phyloP scores from a whole-genome alignment of 176 grass and related monocot genomes.

The Musa acuminata region DNA sequence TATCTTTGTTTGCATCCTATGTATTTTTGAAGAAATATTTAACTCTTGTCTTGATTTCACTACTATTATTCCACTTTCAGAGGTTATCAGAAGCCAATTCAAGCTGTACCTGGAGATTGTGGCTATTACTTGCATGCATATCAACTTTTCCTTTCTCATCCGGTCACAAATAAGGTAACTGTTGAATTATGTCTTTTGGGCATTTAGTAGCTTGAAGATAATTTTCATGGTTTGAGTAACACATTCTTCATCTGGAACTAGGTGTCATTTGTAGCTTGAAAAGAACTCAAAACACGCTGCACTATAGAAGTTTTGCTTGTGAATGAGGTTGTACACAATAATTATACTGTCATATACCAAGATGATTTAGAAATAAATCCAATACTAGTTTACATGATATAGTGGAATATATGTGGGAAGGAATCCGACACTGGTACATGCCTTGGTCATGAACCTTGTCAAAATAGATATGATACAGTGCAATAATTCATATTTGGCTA shows the following conservation, averaged over 20 bases:
- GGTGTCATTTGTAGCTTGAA: neutral
- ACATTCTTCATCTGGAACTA: neutral
- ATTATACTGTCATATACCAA: neutral
- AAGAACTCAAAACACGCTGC: neutral
- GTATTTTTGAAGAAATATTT: neutral
- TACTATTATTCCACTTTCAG: slow-evolving; percentile 26
- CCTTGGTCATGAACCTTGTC: neutral
- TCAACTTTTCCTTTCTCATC: slow-evolving; percentile 70
- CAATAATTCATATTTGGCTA: neutral
- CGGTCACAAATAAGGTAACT: slow-evolving; percentile 54
- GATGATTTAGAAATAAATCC: neutral
- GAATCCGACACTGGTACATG: neutral
- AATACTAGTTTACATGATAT: neutral
- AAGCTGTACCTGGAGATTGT: slow-evolving; percentile 80
- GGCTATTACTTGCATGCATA: slow-evolving; percentile 85
- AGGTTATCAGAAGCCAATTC: slow-evolving; percentile 63
- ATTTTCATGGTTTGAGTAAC: neutral
- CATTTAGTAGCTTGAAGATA: neutral
- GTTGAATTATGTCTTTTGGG: neutral
- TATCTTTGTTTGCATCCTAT: neutral
- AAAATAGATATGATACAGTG: neutral
- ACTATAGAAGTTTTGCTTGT: neutral
- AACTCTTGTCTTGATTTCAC: neutral
- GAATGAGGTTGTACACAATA: neutral
- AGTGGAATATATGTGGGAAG: neutral